These are phyloP conservation scores for Paspalum notatum DNA, from an alignment of 176 grass and related monocot genomes.

Conservation along the genomic window DNA sequence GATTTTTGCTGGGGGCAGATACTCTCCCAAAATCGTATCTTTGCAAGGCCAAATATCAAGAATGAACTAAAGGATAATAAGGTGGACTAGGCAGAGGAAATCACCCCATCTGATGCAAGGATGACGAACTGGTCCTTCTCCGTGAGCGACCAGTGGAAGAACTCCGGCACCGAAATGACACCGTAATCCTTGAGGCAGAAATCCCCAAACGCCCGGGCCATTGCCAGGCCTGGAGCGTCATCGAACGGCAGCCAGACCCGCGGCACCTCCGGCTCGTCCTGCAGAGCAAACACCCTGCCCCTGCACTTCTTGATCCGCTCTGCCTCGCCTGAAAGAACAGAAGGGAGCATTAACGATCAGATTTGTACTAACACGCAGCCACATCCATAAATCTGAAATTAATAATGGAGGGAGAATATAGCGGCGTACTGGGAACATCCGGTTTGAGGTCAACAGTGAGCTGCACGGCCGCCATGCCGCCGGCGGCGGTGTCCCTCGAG, in stretches of 20 bases:
- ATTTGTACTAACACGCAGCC: too few relatives aligned
- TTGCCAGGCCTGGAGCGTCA: slow-evolving; percentile 86
- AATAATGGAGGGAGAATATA: too few relatives aligned
- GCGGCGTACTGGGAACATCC: slow-evolving; percentile 82
- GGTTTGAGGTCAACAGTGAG: slow-evolving; percentile 98
- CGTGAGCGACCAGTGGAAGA: slow-evolving; percentile 86
- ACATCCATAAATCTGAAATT: too few relatives aligned
- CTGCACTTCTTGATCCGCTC: slow-evolving; percentile 95
- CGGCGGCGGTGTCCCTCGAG: slow-evolving; percentile 49
- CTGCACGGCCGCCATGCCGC: slow-evolving; percentile 67
- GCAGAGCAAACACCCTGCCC: slow-evolving; percentile 91
- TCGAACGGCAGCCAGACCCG: slow-evolving; percentile 97
- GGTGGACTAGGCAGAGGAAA: slow-evolving; percentile 12
- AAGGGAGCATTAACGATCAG: not conserved
- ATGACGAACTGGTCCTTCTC: slow-evolving; percentile 85
- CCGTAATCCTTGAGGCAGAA: slow-evolving; percentile 99
- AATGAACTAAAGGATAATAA: not conserved
- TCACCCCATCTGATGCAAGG: slow-evolving; percentile 95
- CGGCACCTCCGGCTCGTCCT: slow-evolving; percentile 96
- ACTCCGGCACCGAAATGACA: slow-evolving; percentile 94
- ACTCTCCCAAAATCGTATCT: slow-evolving; percentile 23
- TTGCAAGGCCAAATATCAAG: slow-evolving; percentile 31
- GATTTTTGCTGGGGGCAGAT: slow-evolving; percentile 35
- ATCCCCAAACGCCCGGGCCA: slow-evolving; percentile 95
- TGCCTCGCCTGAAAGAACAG: slow-evolving; percentile 69